Evolutionary conservation across 2,329 filamentous ascomycete genomes (phyloP), one percentile per base, ranked within the genome.

Genomic region (Exophiala sideris): DNA sequence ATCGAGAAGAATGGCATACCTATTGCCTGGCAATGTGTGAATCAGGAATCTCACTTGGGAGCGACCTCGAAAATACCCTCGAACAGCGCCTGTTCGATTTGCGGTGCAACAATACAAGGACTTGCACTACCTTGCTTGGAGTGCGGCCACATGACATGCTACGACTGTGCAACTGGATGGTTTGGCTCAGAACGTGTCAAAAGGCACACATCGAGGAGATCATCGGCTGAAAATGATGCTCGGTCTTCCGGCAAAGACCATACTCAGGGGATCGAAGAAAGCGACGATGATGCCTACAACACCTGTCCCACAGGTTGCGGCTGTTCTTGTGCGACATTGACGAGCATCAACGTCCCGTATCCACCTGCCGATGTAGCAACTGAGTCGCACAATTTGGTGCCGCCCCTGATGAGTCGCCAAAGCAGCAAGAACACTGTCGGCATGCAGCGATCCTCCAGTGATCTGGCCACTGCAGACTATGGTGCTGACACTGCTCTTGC

Each of bases 91-190:
- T 78, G 76, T 57, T 65, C 71, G 6, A 71, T 78, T 32, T 78
- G 76, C 60, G 66, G 68, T 16, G 71, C 72, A 59, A 64, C 69
- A 3, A 66, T 76, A 5, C 64, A 68, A 48, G 75, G 75, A 20
- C 75, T 76, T 63, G 67, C 76, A 42, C 65, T 72, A 1, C 76
- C 76, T 4, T 78, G 76, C 56, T 65, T 77, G 9, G 68, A 69
- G 42, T 78, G 76, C 60, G 75, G 76, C 14, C 76, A 78, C 53
- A 69, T 76, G 14, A 70, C 70, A 53, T 77, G 76, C 60, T 72
- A 73, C 47, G 63, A 68, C 14, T 78, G 76, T 57, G 74, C 76
- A 45, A 64, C 64, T 38, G 63, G 63, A 38, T 76, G 74, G 73
- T 73, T 76, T 64, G 68, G 61, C 46, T n/a, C 36, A 11, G 44